Evolutionary conservation across 495 filamentous ascomycete species (phyloP), one percentile per base, ranked within the genome.

Genomic region (Chaetomium fimeti): DNA sequence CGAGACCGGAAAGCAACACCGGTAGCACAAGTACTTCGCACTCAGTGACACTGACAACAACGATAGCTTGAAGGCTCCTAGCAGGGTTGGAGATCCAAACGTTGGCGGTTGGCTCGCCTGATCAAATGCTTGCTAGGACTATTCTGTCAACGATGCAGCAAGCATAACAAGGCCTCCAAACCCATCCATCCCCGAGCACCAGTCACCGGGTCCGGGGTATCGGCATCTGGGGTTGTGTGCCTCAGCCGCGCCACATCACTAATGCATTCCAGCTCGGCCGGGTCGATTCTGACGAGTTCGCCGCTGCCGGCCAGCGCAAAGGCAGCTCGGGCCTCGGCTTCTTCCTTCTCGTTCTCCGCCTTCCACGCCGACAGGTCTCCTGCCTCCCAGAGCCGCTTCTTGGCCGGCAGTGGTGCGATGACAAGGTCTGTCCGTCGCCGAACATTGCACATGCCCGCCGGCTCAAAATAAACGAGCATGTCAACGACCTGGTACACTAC

Each of bases 321-420:
- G 5, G n/a, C 55, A 25, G 18, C 38, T 15, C 24, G 55, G 11
- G 38, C 24, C 38, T 57, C 55, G 40, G 22, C 20, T 5, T 45
- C 20, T 9, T 25, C 55, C 15, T 28, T 57, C 22, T 45, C 55
- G 22, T 12, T 45, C n/a, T 57, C 55, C 12, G 38, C 38, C 38
- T 18, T 25, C 55, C 55, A 57, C 2, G 11, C 24, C 12, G 43
- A 40, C 64, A 73, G 74, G 64, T 79, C 72, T 13, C 56, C 56
- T 61, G 81, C 79, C 72, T 82, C 79, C 81, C 81, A 83, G 7
- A 82, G 75, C 62, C 75, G 74, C 68, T 78, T 81, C 61, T 73
- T 76, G 4, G 77, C 73, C 22, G 81, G 81, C n/a, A 82, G 66
- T 24, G 78, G 79, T 48, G 78, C 77, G 20, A 83, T 43, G 25